Percentiles rank a stretch among this genome's conserved stretches.
Conservation (phyloP, 768 basidiomycete genomes). For the Mycena capillaripes region DNA sequence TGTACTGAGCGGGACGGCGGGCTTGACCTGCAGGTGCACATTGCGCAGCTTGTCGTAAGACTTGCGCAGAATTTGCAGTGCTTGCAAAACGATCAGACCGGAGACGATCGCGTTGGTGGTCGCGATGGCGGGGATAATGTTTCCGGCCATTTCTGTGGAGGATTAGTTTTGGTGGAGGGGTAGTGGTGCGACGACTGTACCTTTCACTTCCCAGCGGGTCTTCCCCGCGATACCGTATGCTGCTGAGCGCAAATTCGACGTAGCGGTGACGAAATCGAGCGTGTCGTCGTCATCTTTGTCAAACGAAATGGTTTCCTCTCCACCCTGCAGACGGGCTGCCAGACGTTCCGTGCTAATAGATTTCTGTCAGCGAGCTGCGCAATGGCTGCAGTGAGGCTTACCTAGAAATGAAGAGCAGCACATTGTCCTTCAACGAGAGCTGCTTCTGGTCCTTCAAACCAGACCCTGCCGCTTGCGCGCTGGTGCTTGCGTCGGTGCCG, state of each 20-base stretch:
- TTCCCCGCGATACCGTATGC: conserved; percentile 92
- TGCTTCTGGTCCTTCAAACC: conserved; percentile 87
- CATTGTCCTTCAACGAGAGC: conserved; percentile 53
- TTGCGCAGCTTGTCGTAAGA: conserved; percentile 74
- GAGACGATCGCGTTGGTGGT: conserved; percentile 99
- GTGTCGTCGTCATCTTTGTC: conserved; percentile 96
- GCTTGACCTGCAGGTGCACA: conserved; percentile 61
- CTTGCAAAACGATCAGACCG: conserved; percentile 94
- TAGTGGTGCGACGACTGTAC: conserved; percentile 52
- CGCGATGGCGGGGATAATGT: conserved; percentile 99
- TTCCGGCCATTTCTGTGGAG: conserved; percentile 93
- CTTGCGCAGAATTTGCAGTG: conserved; percentile 84
- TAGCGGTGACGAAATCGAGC: conserved; percentile 79
- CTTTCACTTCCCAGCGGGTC: conserved; percentile 98
- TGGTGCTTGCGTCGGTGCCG: conserved; percentile 27
- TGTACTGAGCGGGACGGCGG: conserved; percentile 78
- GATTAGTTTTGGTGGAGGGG: not conserved
- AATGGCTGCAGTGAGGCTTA: conserved; percentile 43
- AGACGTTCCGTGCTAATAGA: conserved; percentile 82
- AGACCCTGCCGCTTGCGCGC: conserved; percentile 22
- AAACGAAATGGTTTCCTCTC: conserved; percentile 81
- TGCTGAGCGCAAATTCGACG: conserved; percentile 86
- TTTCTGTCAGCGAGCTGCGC: not conserved
- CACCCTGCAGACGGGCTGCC: conserved; percentile 72
- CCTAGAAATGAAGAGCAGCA: conserved; percentile 85